These are phyloP conservation scores for Amanita thiersii DNA, from an alignment of 768 basidiomycete species.

Conservation along the genomic window DNA sequence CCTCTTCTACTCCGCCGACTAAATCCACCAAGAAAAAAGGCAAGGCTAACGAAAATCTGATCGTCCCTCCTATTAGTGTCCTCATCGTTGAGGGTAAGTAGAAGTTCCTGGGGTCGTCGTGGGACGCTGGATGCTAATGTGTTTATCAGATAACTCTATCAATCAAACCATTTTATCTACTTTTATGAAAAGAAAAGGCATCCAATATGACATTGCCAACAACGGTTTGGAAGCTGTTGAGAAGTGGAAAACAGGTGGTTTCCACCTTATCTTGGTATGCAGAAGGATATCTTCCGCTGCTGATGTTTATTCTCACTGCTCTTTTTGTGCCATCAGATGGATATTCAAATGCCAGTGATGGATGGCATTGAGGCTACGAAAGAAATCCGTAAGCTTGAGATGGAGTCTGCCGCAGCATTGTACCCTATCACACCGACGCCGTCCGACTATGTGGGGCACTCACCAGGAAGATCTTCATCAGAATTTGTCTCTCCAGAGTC, in stretches of 20 bases:
- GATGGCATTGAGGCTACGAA: conserved; percentile 97
- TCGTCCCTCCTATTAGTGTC: conserved; percentile 95
- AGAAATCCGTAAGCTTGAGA: conserved; percentile 85
- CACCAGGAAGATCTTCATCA: conserved; percentile 39
- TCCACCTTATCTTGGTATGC: conserved; percentile 93
- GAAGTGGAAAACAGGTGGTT: conserved; percentile 88
- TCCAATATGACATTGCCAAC: conserved; percentile 90
- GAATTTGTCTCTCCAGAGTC: conserved; percentile 41
- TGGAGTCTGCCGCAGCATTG: conserved; percentile 51
- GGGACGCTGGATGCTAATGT: too few species aligned
- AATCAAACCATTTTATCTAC: conserved; percentile 97
- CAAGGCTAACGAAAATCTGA: conserved; percentile 48
- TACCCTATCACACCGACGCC: conserved; percentile 61
- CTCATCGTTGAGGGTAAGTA: conserved; percentile 92
- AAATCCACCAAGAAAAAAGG: conserved; percentile 42
- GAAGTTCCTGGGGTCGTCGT: too few species aligned
- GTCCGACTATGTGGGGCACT: conserved; percentile 30
- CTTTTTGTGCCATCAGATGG: conserved; percentile 63
- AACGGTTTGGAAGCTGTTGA: conserved; percentile 94
- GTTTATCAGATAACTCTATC: conserved; percentile 85
- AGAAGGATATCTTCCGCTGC: too few species aligned
- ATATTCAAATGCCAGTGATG: conserved; percentile 99
- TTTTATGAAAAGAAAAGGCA: conserved; percentile 93
- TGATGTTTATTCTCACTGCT: conserved; percentile 12
- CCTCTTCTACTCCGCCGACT: conserved; percentile 18